Conservation (phyloP, 1,139 yeast genomes). For the Lodderomyces oxycetoniae region DNA sequence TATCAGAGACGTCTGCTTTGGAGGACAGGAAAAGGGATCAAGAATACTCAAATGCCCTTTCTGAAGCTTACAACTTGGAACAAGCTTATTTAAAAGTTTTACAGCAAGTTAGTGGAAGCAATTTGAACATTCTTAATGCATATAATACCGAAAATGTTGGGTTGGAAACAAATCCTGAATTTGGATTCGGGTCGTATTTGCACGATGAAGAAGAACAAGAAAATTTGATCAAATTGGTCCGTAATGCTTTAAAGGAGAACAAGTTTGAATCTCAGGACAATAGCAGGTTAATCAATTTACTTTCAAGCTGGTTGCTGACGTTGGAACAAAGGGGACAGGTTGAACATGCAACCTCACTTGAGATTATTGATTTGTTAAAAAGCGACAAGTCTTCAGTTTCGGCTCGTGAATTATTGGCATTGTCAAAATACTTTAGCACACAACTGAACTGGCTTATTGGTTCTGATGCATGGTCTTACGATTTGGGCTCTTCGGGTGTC, state of each 20-base stretch:
- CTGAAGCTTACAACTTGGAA: conserved; percentile 54
- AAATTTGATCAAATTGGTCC: conserved; percentile 46
- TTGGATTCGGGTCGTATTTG: conserved; percentile 76
- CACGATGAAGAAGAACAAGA: conserved; percentile 50
- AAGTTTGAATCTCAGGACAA: conserved; percentile 44
- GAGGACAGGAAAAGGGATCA: conserved; percentile 18
- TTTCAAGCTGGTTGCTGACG: conserved; percentile 66
- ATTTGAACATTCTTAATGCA: conserved; percentile 56
- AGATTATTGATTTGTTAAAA: conserved; percentile 41
- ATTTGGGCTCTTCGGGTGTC: conserved; percentile 86
- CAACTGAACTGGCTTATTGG: conserved; percentile 81
- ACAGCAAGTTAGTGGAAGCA: conserved; percentile 50
- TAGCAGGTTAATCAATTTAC: conserved; percentile 47
- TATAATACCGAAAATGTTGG: conserved; percentile 37
- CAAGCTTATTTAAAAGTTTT: conserved; percentile 75
- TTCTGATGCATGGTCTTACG: conserved; percentile 94
- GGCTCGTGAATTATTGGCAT: conserved; percentile 43
- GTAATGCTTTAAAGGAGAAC: conserved; percentile 45
- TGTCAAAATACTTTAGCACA: conserved; percentile 41
- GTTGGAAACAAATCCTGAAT: conserved; percentile 64
- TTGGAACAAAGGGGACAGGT: conserved; percentile 29
- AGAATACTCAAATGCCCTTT: conserved; percentile 30
- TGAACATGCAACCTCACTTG: conserved; percentile 24
- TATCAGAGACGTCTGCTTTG: conserved; percentile 26
- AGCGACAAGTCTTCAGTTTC: conserved; percentile 33